Conservation (phyloP, 2,329 filamentous ascomycete species). For the Uncinocarpus reesii region DNA sequence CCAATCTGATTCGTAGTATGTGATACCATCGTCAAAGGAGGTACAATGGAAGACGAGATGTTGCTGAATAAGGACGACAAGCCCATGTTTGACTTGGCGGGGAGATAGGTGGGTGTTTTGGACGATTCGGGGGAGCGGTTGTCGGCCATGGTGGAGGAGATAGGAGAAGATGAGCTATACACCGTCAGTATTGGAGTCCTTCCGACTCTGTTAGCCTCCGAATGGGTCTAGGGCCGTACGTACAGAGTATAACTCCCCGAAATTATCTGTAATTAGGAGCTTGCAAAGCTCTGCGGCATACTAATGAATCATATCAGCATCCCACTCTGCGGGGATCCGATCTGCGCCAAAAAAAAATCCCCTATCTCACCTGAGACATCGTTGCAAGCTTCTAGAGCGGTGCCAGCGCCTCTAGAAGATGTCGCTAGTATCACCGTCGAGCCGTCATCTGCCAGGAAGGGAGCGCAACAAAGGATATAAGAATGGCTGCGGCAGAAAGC, state of each 20-base stretch:
- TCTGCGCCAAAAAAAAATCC: background rate
- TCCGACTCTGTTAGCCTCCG: no score
- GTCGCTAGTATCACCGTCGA: background rate
- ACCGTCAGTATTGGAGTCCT: conserved; percentile 13
- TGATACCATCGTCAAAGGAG: conserved; percentile 50
- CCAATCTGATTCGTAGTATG: conserved; percentile 76
- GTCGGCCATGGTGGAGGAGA: conserved; percentile 68
- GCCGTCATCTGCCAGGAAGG: conserved; percentile 8
- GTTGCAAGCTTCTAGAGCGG: conserved; percentile 57
- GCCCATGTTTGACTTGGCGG: conserved; percentile 68
- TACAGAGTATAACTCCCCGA: conserved; percentile 88
- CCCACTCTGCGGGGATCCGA: conserved; percentile 13
- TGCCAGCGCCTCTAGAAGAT: conserved; percentile 67
- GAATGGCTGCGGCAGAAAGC: background rate
- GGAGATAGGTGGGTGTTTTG: conserved; percentile 61
- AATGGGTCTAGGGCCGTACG: no score
- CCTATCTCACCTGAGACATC: conserved; percentile 46
- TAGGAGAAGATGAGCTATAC: conserved; percentile 70
- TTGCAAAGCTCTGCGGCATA: conserved; percentile 78
- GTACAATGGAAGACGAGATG: conserved; percentile 69
- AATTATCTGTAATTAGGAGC: conserved; percentile 77
- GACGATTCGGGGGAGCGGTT: conserved; percentile 57
- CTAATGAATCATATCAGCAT: conserved; percentile 31
- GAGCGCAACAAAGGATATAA: background rate
- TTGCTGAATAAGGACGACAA: conserved; percentile 79